phyloP scores from a whole-genome alignment of 257 asterid species.

The Petunia secreta region DNA sequence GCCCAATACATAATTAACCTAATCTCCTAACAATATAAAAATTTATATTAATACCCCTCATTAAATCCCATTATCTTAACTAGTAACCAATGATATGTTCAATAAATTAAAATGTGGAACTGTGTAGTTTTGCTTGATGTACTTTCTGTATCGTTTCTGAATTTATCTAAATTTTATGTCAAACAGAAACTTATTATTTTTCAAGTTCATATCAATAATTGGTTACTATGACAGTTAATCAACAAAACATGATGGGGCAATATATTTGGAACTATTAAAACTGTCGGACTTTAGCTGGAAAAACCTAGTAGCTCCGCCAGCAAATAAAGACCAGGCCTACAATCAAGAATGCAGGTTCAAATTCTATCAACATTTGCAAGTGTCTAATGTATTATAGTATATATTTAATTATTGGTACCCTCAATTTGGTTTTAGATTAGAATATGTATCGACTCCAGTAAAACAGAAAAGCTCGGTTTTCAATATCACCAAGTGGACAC shows the following conservation, averaged over 20 bases:
- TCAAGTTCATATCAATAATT: not conserved
- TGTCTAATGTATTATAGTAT: not conserved
- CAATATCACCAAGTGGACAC: constrained; percentile 10
- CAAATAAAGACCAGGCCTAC: not conserved
- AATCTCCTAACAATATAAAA: too few relatives aligned
- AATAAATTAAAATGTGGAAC: constrained; percentile 4
- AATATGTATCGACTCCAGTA: not conserved
- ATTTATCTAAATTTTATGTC: not conserved
- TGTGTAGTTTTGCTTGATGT: not conserved
- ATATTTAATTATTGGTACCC: not conserved
- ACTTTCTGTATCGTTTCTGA: not conserved
- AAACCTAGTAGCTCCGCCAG: not conserved
- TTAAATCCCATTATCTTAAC: too few relatives aligned
- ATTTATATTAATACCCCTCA: too few relatives aligned
- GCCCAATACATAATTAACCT: too few relatives aligned
- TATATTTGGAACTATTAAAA: not conserved
- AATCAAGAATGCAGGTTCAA: not conserved
- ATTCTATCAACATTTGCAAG: not conserved
- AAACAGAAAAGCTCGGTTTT: constrained; percentile 14
- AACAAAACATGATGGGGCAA: too few relatives aligned
- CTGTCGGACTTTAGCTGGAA: too few relatives aligned
- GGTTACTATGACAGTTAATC: not conserved
- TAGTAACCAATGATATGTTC: not conserved
- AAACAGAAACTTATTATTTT: not conserved
- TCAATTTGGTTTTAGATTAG: not conserved